phyloP scores from a whole-genome alignment of 805 yeast species.

The Wickerhamiella domercqiae region DNA sequence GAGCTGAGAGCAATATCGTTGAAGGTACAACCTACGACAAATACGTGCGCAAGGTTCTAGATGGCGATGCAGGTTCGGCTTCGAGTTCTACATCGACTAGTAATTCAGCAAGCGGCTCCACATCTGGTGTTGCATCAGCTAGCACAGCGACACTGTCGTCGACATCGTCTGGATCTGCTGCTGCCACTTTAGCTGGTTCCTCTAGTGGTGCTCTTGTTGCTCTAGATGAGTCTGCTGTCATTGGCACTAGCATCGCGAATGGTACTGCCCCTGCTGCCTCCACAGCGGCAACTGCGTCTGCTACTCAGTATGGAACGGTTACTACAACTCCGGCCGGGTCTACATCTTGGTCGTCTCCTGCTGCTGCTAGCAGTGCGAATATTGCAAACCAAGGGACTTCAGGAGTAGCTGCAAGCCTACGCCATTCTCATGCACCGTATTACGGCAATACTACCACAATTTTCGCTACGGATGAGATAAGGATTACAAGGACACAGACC shows the following conservation, averaged over 20 bases:
- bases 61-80: background rate
- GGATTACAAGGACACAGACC: background rate
- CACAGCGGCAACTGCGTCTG: background rate
- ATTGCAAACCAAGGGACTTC: no score
- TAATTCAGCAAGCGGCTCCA: no score
- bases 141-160: no score
- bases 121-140: no score
- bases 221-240: background rate
- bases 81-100: background rate
- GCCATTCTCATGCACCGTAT: background rate
- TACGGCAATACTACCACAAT: background rate
- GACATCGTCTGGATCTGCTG: background rate
- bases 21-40: constrained; percentile 27
- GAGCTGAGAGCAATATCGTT: constrained; percentile 35
- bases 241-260: background rate
- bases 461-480: no score
- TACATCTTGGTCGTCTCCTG: no score
- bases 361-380: no score
- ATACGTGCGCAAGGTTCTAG: constrained; percentile 1
- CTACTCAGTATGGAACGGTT: background rate
- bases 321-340: no score
- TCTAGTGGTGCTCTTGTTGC: background rate
- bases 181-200: background rate
- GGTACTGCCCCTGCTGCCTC: background rate
- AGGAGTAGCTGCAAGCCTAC: background rate